phyloP scores from a whole-genome alignment of 2,329 filamentous ascomycete species.

The Colletotrichum lupini region DNA sequence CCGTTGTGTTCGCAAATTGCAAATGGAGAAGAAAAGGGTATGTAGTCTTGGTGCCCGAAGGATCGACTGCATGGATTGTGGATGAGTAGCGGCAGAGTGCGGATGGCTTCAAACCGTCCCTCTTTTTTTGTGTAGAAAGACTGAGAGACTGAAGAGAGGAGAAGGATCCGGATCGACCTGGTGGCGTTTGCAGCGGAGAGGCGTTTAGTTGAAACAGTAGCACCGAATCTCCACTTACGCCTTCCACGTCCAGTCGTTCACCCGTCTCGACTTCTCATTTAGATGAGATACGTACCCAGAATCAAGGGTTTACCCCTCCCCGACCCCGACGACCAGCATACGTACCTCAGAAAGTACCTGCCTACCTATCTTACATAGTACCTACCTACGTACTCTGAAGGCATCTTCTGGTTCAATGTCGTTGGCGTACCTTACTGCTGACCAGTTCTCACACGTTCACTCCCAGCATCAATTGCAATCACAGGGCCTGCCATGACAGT shows the following conservation, averaged over 20 bases:
- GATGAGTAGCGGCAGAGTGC: slow-evolving; percentile 6
- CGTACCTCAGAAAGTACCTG: background rate
- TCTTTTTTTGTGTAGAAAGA: background rate
- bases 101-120: slow-evolving; percentile 2
- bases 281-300: slow-evolving; percentile 11
- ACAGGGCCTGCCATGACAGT: background rate
- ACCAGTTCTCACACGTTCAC: background rate
- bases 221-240: slow-evolving; percentile 4
- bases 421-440: background rate
- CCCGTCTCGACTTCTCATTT: slow-evolving; percentile 12
- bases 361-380: background rate
- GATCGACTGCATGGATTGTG: slow-evolving; percentile 34
- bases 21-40: background rate
- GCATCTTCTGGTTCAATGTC: background rate
- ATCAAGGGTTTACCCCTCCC: background rate
- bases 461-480: background rate
- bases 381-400: background rate
- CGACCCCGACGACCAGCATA: too few relatives aligned
- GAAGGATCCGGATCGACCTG: slow-evolving; percentile 24
- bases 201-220: slow-evolving; percentile 36
- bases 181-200: slow-evolving; percentile 30
- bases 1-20: background rate
- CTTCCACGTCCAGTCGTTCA: background rate
- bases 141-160: background rate
- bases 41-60: background rate